These are phyloP conservation scores for Suhomyces pyralidae DNA, from an alignment of 805 yeast genomes.

Conservation along the genomic window DNA sequence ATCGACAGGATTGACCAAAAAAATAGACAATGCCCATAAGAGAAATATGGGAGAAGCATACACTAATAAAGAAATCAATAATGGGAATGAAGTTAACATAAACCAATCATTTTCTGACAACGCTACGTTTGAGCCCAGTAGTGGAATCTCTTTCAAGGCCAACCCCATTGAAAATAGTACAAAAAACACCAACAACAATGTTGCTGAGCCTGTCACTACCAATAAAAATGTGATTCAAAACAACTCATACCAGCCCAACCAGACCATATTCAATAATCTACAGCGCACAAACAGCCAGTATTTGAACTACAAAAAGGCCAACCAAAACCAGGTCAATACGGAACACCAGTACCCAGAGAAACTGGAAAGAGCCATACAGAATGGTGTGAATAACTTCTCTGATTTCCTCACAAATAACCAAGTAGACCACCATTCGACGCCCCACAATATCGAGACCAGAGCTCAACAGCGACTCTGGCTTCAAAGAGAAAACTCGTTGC, in stretches of 20 bases:
- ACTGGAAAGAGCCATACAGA: constrained; percentile 8
- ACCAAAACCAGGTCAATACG: not conserved
- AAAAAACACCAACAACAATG: not conserved
- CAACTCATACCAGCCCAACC: constrained; percentile 42
- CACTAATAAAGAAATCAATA: not conserved
- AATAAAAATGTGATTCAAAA: constrained; percentile 30
- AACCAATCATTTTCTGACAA: constrained; percentile 6
- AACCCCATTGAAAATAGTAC: constrained; percentile 21
- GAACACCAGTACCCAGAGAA: constrained; percentile 3
- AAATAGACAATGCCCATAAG: constrained; percentile 20
- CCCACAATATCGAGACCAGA: constrained; percentile 49
- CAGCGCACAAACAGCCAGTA: constrained; percentile 40
- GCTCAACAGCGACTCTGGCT: constrained; percentile 85
- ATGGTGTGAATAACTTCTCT: constrained; percentile 30
- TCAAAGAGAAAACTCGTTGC: constrained; percentile 69
- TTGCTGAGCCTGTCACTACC: constrained; percentile 33
- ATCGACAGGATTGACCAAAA: constrained; percentile 40
- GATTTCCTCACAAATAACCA: constrained; percentile 22
- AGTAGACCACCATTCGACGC: constrained; percentile 6
- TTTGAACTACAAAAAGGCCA: constrained; percentile 21
- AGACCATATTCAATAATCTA: constrained; percentile 39
- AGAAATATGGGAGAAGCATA: constrained; percentile 7
- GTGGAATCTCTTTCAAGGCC: constrained; percentile 34
- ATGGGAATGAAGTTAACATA: not conserved
- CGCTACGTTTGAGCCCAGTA: constrained; percentile 16